Evolutionary conservation across 257 asterid species (phyloP).

Genomic region (Solanum pennellii): DNA sequence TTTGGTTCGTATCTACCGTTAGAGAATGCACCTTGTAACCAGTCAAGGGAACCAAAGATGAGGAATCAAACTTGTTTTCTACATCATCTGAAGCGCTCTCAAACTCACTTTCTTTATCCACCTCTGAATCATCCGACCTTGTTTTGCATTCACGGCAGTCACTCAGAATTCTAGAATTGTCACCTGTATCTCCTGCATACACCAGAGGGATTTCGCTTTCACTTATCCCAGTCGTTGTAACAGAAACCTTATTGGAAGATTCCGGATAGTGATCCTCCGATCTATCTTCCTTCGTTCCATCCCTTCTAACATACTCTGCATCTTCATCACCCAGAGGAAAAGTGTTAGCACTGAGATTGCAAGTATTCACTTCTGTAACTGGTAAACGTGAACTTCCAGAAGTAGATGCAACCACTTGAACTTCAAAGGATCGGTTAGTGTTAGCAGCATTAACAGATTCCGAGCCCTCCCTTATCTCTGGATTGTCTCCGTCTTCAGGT

Average conservation of each 20-base stretch:
- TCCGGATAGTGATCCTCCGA: slow-evolving; percentile 4
- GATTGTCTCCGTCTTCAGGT: slow-evolving; percentile 17
- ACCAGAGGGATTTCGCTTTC: slow-evolving; percentile 5
- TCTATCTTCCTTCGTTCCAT: slow-evolving; percentile 3
- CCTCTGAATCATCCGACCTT: slow-evolving; percentile 8
- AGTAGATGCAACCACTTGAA: slow-evolving; percentile 6
- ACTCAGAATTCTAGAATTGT: slow-evolving; percentile 4
- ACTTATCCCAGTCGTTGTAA: background rate
- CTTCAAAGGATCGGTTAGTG: background rate
- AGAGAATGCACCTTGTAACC: slow-evolving; percentile 3
- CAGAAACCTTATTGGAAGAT: background rate
- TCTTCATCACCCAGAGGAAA: slow-evolving; percentile 9
- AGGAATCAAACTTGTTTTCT: background rate
- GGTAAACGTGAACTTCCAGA: slow-evolving; percentile 12
- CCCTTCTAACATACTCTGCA: slow-evolving; percentile 16
- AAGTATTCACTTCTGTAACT: background rate
- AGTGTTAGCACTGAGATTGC: slow-evolving; percentile 8
- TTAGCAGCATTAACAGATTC: slow-evolving; percentile 9
- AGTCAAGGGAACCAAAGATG: slow-evolving; percentile 2
- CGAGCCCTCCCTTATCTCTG: slow-evolving; percentile 14
- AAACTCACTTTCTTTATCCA: slow-evolving; percentile 1
- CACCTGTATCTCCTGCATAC: background rate
- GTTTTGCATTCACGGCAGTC: slow-evolving; percentile 5
- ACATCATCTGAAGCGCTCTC: slow-evolving; percentile 1
- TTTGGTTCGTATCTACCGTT: slow-evolving; percentile 1